Conservation (phyloP, 1,139 yeast species). For the Diutina pseudorugosa region DNA sequence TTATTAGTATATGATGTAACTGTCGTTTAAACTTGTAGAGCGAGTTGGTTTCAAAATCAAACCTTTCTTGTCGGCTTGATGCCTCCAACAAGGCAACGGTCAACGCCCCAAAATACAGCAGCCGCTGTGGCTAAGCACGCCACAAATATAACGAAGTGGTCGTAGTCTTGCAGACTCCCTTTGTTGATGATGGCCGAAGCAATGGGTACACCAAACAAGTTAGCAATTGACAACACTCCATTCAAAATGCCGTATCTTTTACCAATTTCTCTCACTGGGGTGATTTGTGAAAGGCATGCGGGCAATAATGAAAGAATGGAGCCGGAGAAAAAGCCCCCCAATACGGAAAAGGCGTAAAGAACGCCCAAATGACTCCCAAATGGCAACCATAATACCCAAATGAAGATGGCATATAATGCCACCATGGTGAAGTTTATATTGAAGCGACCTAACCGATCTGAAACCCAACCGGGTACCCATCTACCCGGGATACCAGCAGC, state of each 20-base stretch:
- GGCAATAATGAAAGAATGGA: conserved; percentile 37
- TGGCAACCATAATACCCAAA: conserved; percentile 40
- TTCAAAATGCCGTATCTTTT: conserved; percentile 36
- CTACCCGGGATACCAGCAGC: conserved; percentile 51
- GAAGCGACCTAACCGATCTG: conserved; percentile 42
- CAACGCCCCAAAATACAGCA: conserved; percentile 12
- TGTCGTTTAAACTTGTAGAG: too few species aligned
- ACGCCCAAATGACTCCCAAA: conserved; percentile 30
- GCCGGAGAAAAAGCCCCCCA: conserved; percentile 43
- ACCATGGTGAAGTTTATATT: conserved; percentile 38
- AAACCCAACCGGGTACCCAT: conserved; percentile 43
- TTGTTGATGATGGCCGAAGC: conserved; percentile 39
- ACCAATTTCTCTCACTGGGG: conserved; percentile 37
- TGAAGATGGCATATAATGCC: conserved; percentile 24
- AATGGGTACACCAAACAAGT: conserved; percentile 35
- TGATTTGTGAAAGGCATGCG: conserved; percentile 37
- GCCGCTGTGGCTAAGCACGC: conserved; percentile 14
- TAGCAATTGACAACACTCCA: conserved; percentile 30
- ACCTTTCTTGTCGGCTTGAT: neutral
- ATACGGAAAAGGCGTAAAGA: conserved; percentile 32
- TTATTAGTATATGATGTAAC: too few species aligned
- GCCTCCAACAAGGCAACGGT: conserved; percentile 11
- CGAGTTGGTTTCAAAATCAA: neutral
- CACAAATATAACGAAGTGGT: conserved; percentile 16
- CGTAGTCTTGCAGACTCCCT: conserved; percentile 14